phyloP scores from a whole-genome alignment of 768 basidiomycete species.

The Boletus rufocinnamomeus region DNA sequence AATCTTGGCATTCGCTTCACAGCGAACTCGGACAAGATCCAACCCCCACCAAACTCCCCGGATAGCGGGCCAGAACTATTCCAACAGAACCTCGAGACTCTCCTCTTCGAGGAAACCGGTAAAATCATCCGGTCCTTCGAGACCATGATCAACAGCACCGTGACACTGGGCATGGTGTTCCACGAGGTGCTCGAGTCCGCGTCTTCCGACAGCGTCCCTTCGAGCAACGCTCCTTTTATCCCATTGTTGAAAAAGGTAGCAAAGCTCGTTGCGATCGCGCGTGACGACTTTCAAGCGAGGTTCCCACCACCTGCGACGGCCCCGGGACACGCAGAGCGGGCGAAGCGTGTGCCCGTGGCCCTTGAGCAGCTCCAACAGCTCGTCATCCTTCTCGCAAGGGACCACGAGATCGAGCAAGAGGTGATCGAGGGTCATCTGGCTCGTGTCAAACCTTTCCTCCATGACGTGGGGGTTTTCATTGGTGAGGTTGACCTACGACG shows the following conservation, averaged over 20 bases:
- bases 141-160: constrained; percentile 2
- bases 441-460: background rate
- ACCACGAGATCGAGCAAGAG: background rate
- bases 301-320: constrained; percentile 11
- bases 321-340: constrained; percentile 15
- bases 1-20: background rate
- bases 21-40: background rate
- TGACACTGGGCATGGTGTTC: background rate
- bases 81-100: background rate
- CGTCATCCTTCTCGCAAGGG: constrained; percentile 1
- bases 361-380: constrained; percentile 1
- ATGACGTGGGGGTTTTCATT: constrained; percentile 7
- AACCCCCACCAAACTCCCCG: background rate
- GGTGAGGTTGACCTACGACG: constrained; percentile 5
- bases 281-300: constrained; percentile 5
- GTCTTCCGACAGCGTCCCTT: background rate
- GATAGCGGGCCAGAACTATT: background rate
- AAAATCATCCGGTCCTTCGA: constrained; percentile 8
- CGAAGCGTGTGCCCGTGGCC: background rate
- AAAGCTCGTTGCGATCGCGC: background rate
- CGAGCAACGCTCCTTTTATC: background rate
- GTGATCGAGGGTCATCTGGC: constrained; percentile 9
- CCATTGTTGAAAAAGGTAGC: background rate
- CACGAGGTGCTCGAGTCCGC: background rate
- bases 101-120: constrained; percentile 4